These are phyloP conservation scores for Pseudogymnoascus verrucosus DNA, from an alignment of 2,329 filamentous ascomycete genomes.

Conservation along the genomic window DNA sequence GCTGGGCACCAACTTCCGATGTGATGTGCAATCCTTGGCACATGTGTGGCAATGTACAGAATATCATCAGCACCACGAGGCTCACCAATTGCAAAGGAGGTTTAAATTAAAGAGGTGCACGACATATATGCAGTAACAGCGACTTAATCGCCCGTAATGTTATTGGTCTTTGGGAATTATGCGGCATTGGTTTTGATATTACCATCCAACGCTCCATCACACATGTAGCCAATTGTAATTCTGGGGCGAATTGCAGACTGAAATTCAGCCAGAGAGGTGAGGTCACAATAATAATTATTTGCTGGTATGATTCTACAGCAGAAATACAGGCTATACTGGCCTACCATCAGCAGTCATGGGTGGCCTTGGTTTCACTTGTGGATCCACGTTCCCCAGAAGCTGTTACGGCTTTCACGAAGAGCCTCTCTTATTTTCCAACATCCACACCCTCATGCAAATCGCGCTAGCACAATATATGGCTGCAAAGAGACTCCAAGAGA, in stretches of 20 bases:
- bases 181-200: not conserved
- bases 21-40: not conserved
- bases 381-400: not conserved
- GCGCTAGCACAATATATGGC: not conserved
- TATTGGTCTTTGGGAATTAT: not conserved
- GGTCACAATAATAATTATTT: not conserved
- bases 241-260: not conserved
- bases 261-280: not conserved
- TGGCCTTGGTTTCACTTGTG: not conserved
- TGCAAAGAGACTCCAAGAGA: no score
- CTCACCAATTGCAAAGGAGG: not conserved
- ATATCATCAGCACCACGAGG: not conserved
- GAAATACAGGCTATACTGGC: not conserved
- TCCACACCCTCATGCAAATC: not conserved
- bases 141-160: not conserved
- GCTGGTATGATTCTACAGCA: not conserved
- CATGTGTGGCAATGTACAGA: not conserved
- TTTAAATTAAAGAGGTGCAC: not conserved
- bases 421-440: not conserved
- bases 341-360: not conserved
- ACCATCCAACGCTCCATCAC: not conserved
- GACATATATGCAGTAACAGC: not conserved
- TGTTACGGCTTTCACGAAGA: not conserved
- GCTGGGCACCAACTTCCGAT: not conserved
- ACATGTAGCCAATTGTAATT: not conserved